Base-by-base conservation (phyloP, 2,329 filamentous ascomycete genomes). In the Aureobasidium zeae region DNA sequence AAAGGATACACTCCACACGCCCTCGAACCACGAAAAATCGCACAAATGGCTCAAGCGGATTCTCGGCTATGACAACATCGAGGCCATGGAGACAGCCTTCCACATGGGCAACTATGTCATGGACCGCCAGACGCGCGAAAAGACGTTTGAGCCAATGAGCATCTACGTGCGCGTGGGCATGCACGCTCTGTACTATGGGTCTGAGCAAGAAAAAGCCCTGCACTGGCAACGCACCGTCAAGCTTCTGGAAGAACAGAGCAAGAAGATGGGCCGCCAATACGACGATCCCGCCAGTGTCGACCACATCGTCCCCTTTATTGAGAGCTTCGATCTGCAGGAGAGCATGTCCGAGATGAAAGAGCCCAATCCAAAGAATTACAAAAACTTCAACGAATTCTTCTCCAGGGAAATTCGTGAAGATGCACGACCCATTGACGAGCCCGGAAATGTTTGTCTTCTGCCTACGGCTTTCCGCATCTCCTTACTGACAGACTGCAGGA, bases 51-150 rank as follows among this genome's bases (percentile, higher is more conserved):
- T 51, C 21, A 35, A 45, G 24, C 29, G 41, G 20, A 39, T 50
- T 42, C 39, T 51, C 25, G 46, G 47, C 19, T 36, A 48, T 24
- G 36, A 50, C 16, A 49, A 48, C 13, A 49, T 64, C 21, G 52
- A 63, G 42, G 53, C 57, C 10, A 48, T 64, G 34, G 63, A 66
- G 42, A 52, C 44, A 8, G 49, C 54, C 10, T 65, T 57, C 52
- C 63, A 67, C 43, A 48, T 66, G 49, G 65, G 65, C 26, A 67
- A 68, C 53, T 67, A 66, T 52, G 63, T 68, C 29, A 58, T 66
- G 20, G 62, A 66, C 48, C 59, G 63, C 19, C 35, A 53, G 33
- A 66, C 63, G 0, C 60, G 63, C n/a, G 39, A 57, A 42, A 66
- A 63, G 54, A 51, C 51, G 5, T 67, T 63, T 44, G 65, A 68